These are phyloP conservation scores for Gardenia jasminoides DNA, from an alignment of 257 asterid genomes.

Conservation along the genomic window DNA sequence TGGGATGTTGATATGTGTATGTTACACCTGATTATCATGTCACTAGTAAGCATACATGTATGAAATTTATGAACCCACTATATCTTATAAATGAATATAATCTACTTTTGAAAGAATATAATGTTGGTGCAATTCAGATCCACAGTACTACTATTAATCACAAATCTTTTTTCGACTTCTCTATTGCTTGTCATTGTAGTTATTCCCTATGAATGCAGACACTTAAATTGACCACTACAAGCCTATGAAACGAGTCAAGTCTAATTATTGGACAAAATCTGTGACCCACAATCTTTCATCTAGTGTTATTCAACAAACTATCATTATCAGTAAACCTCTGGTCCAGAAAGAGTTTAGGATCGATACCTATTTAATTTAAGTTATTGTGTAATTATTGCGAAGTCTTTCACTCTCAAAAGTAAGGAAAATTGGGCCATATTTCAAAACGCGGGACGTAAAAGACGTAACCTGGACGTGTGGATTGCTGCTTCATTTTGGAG, in stretches of 20 bases:
- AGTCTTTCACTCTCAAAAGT: background rate
- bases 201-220: background rate
- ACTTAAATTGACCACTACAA: no score
- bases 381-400: background rate
- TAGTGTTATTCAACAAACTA: background rate
- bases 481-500: background rate
- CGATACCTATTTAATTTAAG: background rate
- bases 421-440: background rate
- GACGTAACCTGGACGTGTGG: background rate
- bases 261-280: background rate
- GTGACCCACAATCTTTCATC: no score
- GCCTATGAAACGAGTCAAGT: background rate
- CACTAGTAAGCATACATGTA: no score
- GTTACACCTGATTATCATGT: background rate
- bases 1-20: background rate
- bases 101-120: no score
- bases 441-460: background rate
- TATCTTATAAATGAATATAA: background rate
- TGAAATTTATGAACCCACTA: no score
- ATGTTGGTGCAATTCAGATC: background rate
- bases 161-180: no score
- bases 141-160: no score
- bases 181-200: background rate
- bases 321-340: background rate
- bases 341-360: background rate